A percentile compares a stretch with the other conserved stretches of the same genome.
phyloP scores from a whole-genome alignment of 2,329 filamentous ascomycete species.

The Hypoxylon sp. region DNA sequence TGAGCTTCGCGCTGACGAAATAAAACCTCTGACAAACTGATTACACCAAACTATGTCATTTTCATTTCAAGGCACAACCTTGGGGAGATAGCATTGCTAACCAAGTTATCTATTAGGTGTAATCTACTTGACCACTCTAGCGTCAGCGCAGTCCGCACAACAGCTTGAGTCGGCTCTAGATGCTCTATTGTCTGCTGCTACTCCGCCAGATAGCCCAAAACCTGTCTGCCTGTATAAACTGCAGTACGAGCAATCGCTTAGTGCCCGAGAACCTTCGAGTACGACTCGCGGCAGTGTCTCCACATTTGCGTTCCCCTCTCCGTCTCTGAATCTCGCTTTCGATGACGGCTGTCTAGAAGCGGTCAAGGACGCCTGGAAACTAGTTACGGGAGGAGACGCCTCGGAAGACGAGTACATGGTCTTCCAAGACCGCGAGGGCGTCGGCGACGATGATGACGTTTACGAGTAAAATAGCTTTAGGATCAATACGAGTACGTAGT shows the following conservation, averaged over 20 bases:
- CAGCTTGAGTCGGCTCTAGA: slow-evolving; percentile 60
- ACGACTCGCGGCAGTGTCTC: slow-evolving; percentile 56
- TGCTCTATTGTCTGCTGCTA: slow-evolving; percentile 57
- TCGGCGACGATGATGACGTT: slow-evolving; percentile 67
- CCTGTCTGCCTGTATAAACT: slow-evolving; percentile 65
- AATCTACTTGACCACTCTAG: slow-evolving; percentile 60
- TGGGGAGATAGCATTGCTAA: slow-evolving; percentile 36
- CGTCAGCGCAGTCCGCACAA: slow-evolving; percentile 55
- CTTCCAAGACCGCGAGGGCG: slow-evolving; percentile 81
- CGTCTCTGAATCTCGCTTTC: slow-evolving; percentile 78
- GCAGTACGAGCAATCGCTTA: slow-evolving; percentile 68
- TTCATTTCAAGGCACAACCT: slow-evolving; percentile 20
- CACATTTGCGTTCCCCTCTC: slow-evolving; percentile 70
- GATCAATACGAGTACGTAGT: slow-evolving; percentile 20
- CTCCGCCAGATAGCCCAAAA: slow-evolving; percentile 46
- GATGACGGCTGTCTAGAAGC: slow-evolving; percentile 77
- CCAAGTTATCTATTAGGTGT: slow-evolving; percentile 46
- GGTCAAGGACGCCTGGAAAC: slow-evolving; percentile 79
- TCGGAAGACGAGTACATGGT: slow-evolving; percentile 76
- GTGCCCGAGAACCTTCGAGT: slow-evolving; percentile 47
- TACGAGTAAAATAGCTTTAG: slow-evolving; percentile 58
- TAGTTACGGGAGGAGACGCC: slow-evolving; percentile 68
- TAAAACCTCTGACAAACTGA: slow-evolving; percentile 91
- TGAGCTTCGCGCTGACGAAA: slow-evolving; percentile 91
- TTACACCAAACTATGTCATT: slow-evolving; percentile 59